Conservation (phyloP, 768 basidiomycete genomes). For the Rhodotorula kratochvilovae region DNA sequence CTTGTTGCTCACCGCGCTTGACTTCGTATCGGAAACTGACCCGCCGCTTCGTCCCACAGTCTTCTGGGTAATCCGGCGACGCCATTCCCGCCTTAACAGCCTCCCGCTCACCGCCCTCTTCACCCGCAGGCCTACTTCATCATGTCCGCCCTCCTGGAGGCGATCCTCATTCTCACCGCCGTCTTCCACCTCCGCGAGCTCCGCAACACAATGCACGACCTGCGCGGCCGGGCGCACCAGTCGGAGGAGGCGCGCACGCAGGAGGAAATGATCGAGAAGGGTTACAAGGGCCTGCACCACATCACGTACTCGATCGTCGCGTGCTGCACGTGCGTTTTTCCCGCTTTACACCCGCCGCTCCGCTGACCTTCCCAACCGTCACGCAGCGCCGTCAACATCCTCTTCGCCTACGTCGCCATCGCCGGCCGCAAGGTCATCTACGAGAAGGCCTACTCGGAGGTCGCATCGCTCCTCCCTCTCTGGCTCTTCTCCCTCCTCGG, state of each 20-base stretch:
- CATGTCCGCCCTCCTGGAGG: background rate
- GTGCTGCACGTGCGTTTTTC: background rate
- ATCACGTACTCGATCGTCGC: slow-evolving; percentile 1
- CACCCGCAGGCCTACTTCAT: slow-evolving; percentile 4
- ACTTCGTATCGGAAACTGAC: too few species aligned
- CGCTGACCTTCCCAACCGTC: background rate
- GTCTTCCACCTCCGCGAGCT: slow-evolving; percentile 23
- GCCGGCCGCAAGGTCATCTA: slow-evolving; percentile 12
- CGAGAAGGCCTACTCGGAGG: background rate
- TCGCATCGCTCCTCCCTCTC: slow-evolving; percentile 11
- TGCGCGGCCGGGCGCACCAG: background rate
- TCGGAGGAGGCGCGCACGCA: slow-evolving; percentile 14
- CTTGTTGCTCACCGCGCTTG: too few species aligned
- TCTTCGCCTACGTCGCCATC: slow-evolving; percentile 12
- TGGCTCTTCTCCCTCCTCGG: slow-evolving; percentile 22
- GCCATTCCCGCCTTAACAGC: too few species aligned
- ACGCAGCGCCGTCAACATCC: slow-evolving; percentile 12
- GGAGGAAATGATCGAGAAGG: slow-evolving; percentile 3
- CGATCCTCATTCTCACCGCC: slow-evolving; percentile 3
- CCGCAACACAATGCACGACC: slow-evolving; percentile 18
- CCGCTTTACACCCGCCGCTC: background rate
- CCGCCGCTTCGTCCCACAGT: too few species aligned
- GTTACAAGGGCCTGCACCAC: slow-evolving; percentile 8
- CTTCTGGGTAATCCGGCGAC: too few species aligned
- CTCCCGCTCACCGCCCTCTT: too few species aligned